Conservation (phyloP, 495 filamentous ascomycete species). For the Podospora pseudoanserina region DNA sequence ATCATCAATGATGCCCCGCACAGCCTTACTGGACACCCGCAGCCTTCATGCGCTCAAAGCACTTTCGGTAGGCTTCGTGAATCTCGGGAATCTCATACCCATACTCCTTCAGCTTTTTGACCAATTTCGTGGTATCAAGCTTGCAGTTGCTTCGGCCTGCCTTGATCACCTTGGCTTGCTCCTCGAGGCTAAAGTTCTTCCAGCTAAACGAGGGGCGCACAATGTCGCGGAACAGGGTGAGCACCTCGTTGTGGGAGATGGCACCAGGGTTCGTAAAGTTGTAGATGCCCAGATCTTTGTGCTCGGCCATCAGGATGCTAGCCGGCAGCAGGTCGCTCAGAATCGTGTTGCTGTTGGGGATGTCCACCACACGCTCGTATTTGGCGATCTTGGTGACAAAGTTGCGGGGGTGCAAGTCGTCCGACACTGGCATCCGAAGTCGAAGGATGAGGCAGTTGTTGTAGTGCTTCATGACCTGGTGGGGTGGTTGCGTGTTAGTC, state of each 20-base stretch:
- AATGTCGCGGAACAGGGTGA: slow-evolving; percentile 58
- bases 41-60: slow-evolving; percentile 63
- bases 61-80: slow-evolving; percentile 56
- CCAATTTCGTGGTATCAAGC: slow-evolving; percentile 59
- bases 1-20: not conserved
- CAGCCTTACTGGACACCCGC: slow-evolving; percentile 44
- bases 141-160: slow-evolving; percentile 62
- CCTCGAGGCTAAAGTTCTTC: slow-evolving; percentile 64
- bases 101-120: slow-evolving; percentile 57
- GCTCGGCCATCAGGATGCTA: slow-evolving; percentile 56
- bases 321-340: slow-evolving; percentile 60
- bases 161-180: slow-evolving; percentile 65
- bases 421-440: slow-evolving; percentile 65
- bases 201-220: slow-evolving; percentile 58
- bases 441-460: slow-evolving; percentile 57
- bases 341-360: slow-evolving; percentile 66
- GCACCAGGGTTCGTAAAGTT: slow-evolving; percentile 68
- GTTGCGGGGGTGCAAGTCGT: slow-evolving; percentile 61
- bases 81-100: slow-evolving; percentile 56
- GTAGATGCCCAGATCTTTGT: slow-evolving; percentile 59
- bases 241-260: slow-evolving; percentile 65
- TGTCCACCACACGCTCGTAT: slow-evolving; percentile 61
- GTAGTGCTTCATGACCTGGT: slow-evolving; percentile 58
- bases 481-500: not conserved
- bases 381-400: slow-evolving; percentile 66